These are phyloP conservation scores for Dothistroma septosporum DNA, from an alignment of 2,329 filamentous ascomycete species.

Conservation along the genomic window DNA sequence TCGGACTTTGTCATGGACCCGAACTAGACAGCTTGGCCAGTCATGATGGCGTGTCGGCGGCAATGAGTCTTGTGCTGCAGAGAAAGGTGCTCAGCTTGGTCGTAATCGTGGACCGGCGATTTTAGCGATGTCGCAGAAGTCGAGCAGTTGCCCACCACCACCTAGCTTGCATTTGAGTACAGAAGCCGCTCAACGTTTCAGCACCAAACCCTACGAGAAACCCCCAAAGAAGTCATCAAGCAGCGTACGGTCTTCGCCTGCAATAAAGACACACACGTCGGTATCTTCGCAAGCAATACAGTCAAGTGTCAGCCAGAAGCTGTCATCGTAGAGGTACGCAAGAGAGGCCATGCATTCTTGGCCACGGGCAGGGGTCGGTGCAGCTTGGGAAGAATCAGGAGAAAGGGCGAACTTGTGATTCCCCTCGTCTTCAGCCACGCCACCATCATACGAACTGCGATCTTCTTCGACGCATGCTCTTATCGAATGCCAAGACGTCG, in stretches of 20 bases:
- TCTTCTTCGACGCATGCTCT: neutral
- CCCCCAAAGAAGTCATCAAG: neutral
- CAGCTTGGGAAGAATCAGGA: neutral
- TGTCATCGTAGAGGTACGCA: neutral
- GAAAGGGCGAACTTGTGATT: neutral
- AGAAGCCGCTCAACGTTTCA: conserved; percentile 4
- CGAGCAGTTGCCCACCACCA: conserved; percentile 1
- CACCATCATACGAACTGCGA: neutral
- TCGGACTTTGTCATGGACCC: neutral
- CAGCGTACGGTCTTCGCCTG: neutral
- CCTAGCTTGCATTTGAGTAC: neutral
- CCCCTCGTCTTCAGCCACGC: neutral
- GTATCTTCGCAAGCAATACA: neutral
- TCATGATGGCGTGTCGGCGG: neutral
- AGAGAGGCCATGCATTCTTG: neutral
- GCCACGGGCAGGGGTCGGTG: neutral
- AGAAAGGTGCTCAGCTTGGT: neutral
- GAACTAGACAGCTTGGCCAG: neutral
- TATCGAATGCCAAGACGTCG: neutral
- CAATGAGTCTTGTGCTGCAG: neutral
- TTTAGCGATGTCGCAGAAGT: neutral
- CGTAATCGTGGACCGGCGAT: neutral
- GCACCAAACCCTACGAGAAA: neutral
- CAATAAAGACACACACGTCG: no score
- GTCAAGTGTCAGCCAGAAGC: neutral